Base-by-base conservation (phyloP, 306 rosid genomes). In the Hippophae tibetana region DNA sequence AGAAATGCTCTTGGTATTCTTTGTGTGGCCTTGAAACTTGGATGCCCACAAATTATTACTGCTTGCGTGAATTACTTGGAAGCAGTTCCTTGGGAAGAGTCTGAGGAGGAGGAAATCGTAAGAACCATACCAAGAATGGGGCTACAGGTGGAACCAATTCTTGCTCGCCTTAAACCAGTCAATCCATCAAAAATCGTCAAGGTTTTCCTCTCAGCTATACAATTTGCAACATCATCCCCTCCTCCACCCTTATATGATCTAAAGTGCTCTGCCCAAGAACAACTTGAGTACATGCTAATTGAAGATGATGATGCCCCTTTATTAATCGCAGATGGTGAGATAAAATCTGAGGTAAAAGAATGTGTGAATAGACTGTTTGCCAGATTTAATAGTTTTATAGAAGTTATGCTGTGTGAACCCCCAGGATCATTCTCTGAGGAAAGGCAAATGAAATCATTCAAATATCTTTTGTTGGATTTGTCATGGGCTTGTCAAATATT, bases 31-130 rank as follows among this genome's bases (percentile, higher is more conserved):
- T 82, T 83, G 42, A 81, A 81, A 70, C 96, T 88, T 52, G 90
- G 71, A 41, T 92, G 96, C 75, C 86, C 82, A 4, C 76, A 80
- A 56, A 78, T 88, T 52, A 52, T 84, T 47, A 60, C 85, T 56
- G 82, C 85, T 6, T 85, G 95, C 65, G 99, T 83, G 68, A 82
- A 64, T 53, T 88, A 92, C 76, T 80, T 92, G 64, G 99, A 88
- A 80, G 99, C 95, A 7, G 87, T 86, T 38, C 73, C 94, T 5
- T 92, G 99, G 99, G 96, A 92, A 62, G 95, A 92, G 74, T 79
- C 80, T 2, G 99, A 92, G 80, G 99, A 88, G 77, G 99, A 92
- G 77, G 93, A 92, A 69, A 92, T 92, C 61, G 66, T 92, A 49
- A 87, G 63, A 73, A 74, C 81, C 43, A 82, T 92, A 62, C 95